A percentile compares a stretch with the other conserved stretches of the same genome.
Conservation (phyloP, 768 basidiomycete genomes). For the Ramaria rubella region DNA sequence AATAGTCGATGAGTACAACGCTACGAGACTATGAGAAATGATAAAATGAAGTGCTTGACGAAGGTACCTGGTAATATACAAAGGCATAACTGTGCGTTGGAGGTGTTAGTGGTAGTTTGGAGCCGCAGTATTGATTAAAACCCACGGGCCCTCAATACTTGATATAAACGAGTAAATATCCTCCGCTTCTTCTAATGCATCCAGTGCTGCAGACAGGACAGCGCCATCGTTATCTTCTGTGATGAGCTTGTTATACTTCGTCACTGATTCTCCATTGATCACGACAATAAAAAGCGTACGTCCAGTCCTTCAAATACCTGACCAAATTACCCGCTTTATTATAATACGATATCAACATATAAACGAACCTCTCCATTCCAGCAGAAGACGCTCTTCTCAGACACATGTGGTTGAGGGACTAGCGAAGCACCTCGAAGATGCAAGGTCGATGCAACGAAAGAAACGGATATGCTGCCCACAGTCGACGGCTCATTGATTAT, state of each 20-base stretch:
- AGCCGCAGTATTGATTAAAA: constrained; percentile 10
- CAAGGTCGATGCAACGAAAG: constrained; percentile 72
- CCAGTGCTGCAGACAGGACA: constrained; percentile 37
- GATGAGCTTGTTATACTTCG: constrained; percentile 37
- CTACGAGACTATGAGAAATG: background rate
- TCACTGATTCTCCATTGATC: background rate
- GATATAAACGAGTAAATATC: constrained; percentile 49
- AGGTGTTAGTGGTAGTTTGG: background rate
- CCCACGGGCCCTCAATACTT: constrained; percentile 77
- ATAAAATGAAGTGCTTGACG: background rate
- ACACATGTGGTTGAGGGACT: constrained; percentile 63
- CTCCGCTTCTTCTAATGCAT: constrained; percentile 20
- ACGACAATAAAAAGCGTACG: constrained; percentile 32
- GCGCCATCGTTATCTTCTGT: constrained; percentile 67
- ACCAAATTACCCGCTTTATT: constrained; percentile 10
- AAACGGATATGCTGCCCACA: constrained; percentile 24
- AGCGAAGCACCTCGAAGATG: constrained; percentile 54
- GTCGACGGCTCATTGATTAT: constrained; percentile 9
- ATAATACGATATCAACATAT: background rate
- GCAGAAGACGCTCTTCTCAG: constrained; percentile 56
- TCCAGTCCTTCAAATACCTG: constrained; percentile 77
- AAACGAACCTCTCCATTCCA: constrained; percentile 78
- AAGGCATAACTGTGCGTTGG: constrained; percentile 59
- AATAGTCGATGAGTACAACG: constrained; percentile 40
- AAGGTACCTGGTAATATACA: constrained; percentile 57